These are phyloP conservation scores for Aspergillus sp. DNA, from an alignment of 2,329 filamentous ascomycete species.

Conservation along the genomic window DNA sequence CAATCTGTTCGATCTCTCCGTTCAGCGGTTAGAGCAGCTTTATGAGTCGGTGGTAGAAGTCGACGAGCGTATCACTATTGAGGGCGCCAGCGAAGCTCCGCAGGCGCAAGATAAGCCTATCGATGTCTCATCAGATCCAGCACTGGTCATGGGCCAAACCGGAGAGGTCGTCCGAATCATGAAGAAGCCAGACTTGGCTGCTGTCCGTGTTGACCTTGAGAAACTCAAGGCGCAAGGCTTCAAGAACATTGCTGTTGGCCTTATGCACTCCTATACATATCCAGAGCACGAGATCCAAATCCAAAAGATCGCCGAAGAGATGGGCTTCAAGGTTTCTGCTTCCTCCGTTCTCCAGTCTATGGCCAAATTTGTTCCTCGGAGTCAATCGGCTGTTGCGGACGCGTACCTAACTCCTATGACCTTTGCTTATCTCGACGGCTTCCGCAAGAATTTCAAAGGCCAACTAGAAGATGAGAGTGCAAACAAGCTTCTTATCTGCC, in stretches of 20 bases:
- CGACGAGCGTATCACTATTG: conserved; percentile 48
- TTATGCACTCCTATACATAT: conserved; percentile 87
- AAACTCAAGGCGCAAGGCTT: conserved; percentile 66
- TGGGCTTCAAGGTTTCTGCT: conserved; percentile 75
- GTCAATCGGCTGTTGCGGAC: conserved; percentile 72
- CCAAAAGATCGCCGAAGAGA: conserved; percentile 68
- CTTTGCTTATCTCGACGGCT: conserved; percentile 61
- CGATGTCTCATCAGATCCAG: conserved; percentile 54
- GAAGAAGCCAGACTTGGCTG: conserved; percentile 54
- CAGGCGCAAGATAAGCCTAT: conserved; percentile 17
- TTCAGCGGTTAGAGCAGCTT: conserved; percentile 67
- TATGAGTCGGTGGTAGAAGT: conserved; percentile 26
- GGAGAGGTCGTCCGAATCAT: conserved; percentile 67
- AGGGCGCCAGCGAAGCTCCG: conserved; percentile 23
- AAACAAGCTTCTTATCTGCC: conserved; percentile 54
- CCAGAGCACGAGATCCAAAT: conserved; percentile 76
- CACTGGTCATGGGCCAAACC: conserved; percentile 54
- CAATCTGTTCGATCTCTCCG: conserved; percentile 81
- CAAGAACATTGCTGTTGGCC: conserved; percentile 74
- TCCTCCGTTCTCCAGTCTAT: conserved; percentile 78
- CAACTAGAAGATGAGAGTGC: conserved; percentile 57
- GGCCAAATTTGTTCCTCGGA: conserved; percentile 73
- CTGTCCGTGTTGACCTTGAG: conserved; percentile 57
- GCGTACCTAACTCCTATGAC: conserved; percentile 76
- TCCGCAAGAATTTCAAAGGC: conserved; percentile 64